Base-by-base conservation (phyloP, 352 stramenopile genomes). In the Phytophthora syringae region DNA sequence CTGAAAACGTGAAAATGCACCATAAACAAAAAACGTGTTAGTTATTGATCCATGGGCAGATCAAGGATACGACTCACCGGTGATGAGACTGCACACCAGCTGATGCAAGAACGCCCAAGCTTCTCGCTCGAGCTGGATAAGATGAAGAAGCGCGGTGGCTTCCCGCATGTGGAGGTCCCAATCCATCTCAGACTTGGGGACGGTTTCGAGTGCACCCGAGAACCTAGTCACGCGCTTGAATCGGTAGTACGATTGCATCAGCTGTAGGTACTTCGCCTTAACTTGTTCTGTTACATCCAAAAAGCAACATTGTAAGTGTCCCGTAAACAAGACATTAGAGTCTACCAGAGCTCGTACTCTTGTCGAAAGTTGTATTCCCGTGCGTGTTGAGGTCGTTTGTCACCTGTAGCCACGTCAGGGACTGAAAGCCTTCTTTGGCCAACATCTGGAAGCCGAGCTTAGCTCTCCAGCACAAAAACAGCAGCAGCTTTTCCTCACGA, bases 381-480 rank as follows among this genome's bases (percentile, higher is more conserved):
- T 67, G 34, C 39, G 56, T 52, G 20, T 78, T 75, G 6, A 78
- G 60, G n/a, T 75, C 48, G 5, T 45, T 59, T 11, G 70, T 60
- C 3, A 66, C 48, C 20, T 64, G 57, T 16, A 48, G 27, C 65
- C 66, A 78, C 42, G 52, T 60, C 12, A 59, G 16, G 6, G 42
- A 48, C 36, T 63, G 64, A 22, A 63, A 61, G n/a, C 48, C 57
- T 45, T 72, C 57, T 15, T 70, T 55, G 22, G 15, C 54, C 15
- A 60, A 32, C 44, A 52, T 48, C 13, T 69, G 60, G 7, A 52
- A 39, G 44, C 60, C 44, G 34, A 48, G 50, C 24, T 65, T 66
- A 0, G 57, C 60, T 51, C 47, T 49, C 65, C 67, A 73, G 52
- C 67, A 72, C 43, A 75, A 44, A 34, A 67, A 70, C 55, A 75